phyloP scores from a whole-genome alignment of 78 protist genomes.

The Reticulomyxa filosa region DNA sequence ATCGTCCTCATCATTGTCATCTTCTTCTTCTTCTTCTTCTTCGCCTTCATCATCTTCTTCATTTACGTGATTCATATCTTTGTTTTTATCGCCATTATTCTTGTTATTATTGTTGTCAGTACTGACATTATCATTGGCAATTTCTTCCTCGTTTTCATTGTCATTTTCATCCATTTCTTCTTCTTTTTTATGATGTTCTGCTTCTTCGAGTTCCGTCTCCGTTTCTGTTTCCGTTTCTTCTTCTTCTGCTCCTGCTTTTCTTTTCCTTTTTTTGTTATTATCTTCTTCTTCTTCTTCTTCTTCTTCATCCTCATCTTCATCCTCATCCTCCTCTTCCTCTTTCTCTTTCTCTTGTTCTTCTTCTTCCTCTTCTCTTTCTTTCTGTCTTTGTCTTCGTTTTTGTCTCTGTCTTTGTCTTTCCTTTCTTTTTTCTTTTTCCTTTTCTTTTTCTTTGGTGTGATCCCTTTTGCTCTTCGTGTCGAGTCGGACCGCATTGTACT shows the following conservation, averaged over 20 bases:
- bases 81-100: background rate
- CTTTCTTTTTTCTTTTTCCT: background rate
- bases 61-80: background rate
- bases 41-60: background rate
- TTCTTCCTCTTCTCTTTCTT: background rate
- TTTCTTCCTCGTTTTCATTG: background rate
- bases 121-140: background rate
- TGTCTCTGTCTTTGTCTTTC: background rate
- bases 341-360: background rate
- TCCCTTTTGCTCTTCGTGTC: background rate
- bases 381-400: background rate
- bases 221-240: background rate
- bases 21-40: background rate
- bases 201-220: background rate
- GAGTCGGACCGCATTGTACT: background rate
- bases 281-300: background rate
- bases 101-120: background rate
- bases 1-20: background rate
- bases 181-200: background rate
- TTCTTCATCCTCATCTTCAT: background rate
- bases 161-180: background rate
- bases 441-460: background rate
- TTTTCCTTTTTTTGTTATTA: background rate
- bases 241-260: background rate
- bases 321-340: background rate